A percentile compares a stretch with the other conserved stretches of the same genome.
These are phyloP conservation scores for Trichosporon faecale DNA, from an alignment of 1,284 basidiomycete species.

Conservation along the genomic window DNA sequence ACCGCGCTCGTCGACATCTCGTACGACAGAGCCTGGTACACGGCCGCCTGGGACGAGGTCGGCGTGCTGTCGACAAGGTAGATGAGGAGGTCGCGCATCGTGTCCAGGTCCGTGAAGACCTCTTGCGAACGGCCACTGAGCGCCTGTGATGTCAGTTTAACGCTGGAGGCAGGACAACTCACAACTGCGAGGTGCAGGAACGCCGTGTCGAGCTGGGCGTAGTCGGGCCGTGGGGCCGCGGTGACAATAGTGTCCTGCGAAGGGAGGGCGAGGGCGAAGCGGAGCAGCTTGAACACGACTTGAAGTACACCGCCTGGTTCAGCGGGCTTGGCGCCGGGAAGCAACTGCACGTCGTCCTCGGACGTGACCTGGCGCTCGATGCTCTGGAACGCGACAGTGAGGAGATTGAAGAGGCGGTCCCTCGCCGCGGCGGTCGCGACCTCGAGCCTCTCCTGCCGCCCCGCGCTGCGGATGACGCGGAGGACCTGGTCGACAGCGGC, in stretches of 20 bases:
- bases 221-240: slow-evolving; percentile 40
- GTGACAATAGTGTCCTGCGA: slow-evolving; percentile 27
- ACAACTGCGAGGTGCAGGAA: slow-evolving; percentile 37
- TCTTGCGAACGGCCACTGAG: slow-evolving; percentile 18
- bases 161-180: slow-evolving; percentile 17
- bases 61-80: slow-evolving; percentile 25
- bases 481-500: slow-evolving; percentile 40
- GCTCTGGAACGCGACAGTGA: slow-evolving; percentile 39
- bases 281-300: slow-evolving; percentile 35
- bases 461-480: slow-evolving; percentile 37
- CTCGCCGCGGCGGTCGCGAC: slow-evolving; percentile 25
- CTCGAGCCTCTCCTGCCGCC: slow-evolving; percentile 21
- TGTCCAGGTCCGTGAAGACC: slow-evolving; percentile 18
- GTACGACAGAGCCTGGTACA: slow-evolving; percentile 32
- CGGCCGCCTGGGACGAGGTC: slow-evolving; percentile 8
- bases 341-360: slow-evolving; percentile 30
- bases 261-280: slow-evolving; percentile 34
- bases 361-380: slow-evolving; percentile 37
- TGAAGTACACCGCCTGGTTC: slow-evolving; percentile 33
- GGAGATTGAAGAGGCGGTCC: slow-evolving; percentile 39
- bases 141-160: slow-evolving; percentile 17
- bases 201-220: slow-evolving; percentile 33
- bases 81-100: slow-evolving; percentile 35
- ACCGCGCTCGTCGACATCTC: slow-evolving; percentile 29
- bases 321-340: slow-evolving; percentile 32